phyloP scores from a whole-genome alignment of 2,329 filamentous ascomycete genomes.

The Ophiocordyceps australis region DNA sequence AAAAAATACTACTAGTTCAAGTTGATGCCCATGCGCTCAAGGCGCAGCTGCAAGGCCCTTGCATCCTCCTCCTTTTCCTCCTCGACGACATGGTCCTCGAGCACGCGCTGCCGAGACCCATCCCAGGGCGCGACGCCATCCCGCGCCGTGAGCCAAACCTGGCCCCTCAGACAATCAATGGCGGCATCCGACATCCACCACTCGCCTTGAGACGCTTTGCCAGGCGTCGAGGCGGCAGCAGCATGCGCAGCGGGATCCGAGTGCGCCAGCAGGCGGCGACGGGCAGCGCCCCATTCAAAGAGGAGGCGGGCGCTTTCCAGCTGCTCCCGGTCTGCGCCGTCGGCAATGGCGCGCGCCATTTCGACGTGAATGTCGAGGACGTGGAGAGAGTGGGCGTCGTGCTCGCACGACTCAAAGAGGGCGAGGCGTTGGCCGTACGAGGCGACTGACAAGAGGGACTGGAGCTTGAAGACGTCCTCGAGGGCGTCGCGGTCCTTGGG shows the following conservation, averaged over 20 bases:
- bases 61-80: too few relatives aligned
- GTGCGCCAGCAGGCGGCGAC: slow-evolving; percentile 14
- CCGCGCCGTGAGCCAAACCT: slow-evolving; percentile 30
- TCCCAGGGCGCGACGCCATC: slow-evolving; percentile 12
- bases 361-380: slow-evolving; percentile 55
- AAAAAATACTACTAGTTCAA: too few relatives aligned
- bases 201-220: too few relatives aligned
- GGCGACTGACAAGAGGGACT: slow-evolving; percentile 32
- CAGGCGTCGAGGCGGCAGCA: too few relatives aligned
- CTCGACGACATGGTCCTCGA: too few relatives aligned
- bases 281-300: slow-evolving; percentile 36
- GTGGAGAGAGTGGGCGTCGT: slow-evolving; percentile 27
- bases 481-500: slow-evolving; percentile 27
- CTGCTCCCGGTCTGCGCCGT: slow-evolving; percentile 18
- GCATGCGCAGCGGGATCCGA: slow-evolving; percentile 4
- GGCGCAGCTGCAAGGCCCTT: too few relatives aligned
- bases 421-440: slow-evolving; percentile 49
- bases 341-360: slow-evolving; percentile 31
- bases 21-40: too few relatives aligned
- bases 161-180: slow-evolving; percentile 35
- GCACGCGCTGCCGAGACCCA: too few relatives aligned
- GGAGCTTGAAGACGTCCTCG: slow-evolving; percentile 57
- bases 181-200: slow-evolving; percentile 40
- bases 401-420: slow-evolving; percentile 33
- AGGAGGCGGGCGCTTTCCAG: slow-evolving; percentile 31